Percentiles rank a stretch among this genome's conserved stretches.
These are phyloP conservation scores for Laguncularia racemosa DNA, from an alignment of 345 rosid genomes.

Conservation along the genomic window DNA sequence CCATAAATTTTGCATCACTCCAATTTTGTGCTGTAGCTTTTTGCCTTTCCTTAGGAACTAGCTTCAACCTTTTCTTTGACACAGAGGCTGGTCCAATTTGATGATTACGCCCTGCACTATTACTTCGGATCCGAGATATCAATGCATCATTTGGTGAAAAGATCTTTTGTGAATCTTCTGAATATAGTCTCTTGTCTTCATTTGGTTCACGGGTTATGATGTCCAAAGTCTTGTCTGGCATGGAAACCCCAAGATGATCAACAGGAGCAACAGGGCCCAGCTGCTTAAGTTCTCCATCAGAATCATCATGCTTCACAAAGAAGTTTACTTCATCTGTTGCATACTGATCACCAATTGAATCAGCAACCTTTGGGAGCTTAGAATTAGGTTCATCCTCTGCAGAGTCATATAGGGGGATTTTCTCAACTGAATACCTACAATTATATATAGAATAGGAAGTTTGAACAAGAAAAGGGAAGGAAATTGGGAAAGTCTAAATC, in stretches of 20 bases:
- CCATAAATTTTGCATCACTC: constrained; percentile 49
- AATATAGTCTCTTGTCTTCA: constrained; percentile 31
- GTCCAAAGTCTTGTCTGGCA: constrained; percentile 26
- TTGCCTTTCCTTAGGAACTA: constrained; percentile 34
- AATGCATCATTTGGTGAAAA: constrained; percentile 47
- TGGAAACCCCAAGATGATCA: constrained; percentile 28
- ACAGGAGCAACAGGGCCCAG: constrained; percentile 30
- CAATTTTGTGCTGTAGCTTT: constrained; percentile 42
- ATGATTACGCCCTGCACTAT: constrained; percentile 34
- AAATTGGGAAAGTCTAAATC: neutral
- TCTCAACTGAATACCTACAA: constrained; percentile 81
- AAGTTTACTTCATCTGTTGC: constrained; percentile 23
- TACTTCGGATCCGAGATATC: constrained; percentile 42
- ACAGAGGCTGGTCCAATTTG: constrained; percentile 32
- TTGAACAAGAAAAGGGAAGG: neutral
- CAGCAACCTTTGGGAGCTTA: constrained; percentile 39
- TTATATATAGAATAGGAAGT: constrained; percentile 8
- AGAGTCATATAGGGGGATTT: constrained; percentile 87
- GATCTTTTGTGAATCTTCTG: constrained; percentile 36
- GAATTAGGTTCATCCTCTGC: constrained; percentile 83
- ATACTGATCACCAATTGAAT: constrained; percentile 16
- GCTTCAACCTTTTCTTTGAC: constrained; percentile 54
- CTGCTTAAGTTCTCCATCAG: constrained; percentile 23
- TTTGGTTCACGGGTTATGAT: constrained; percentile 36
- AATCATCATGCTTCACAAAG: constrained; percentile 11